Percentiles rank a stretch among this genome's conserved stretches.
Evolutionary conservation across 805 yeast genomes (phyloP).

Genomic region (Grigorovia humatica): DNA sequence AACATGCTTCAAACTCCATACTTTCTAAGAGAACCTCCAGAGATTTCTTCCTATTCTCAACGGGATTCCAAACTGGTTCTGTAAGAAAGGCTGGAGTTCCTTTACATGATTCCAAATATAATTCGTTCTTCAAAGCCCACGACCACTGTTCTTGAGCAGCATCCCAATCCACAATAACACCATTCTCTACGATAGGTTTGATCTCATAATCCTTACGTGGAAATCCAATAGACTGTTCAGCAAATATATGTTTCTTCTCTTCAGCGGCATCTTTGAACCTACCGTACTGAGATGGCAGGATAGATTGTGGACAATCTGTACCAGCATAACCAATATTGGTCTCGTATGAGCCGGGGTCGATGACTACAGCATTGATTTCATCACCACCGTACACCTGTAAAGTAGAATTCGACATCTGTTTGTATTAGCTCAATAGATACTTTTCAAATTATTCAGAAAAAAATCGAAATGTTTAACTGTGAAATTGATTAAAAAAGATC

Average conservation of each 20-base stretch:
- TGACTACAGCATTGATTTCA: constrained; percentile 82
- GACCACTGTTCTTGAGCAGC: constrained; percentile 66
- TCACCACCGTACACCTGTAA: constrained; percentile 51
- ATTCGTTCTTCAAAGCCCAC: constrained; percentile 41
- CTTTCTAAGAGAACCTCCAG: constrained; percentile 64
- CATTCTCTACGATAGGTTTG: constrained; percentile 49
- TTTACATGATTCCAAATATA: constrained; percentile 36
- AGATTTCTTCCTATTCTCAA: constrained; percentile 53
- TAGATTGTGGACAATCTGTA: constrained; percentile 72
- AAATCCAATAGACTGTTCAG: constrained; percentile 36
- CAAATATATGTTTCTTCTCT: constrained; percentile 18
- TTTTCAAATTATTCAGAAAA: background rate
- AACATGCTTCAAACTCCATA: constrained; percentile 69
- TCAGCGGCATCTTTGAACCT: constrained; percentile 11
- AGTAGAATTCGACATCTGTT: constrained; percentile 29
- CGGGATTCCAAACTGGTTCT: constrained; percentile 79
- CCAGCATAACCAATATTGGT: constrained; percentile 91
- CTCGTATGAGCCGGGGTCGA: constrained; percentile 80
- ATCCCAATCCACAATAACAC: constrained; percentile 75
- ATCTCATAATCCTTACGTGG: constrained; percentile 46
- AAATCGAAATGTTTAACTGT: background rate
- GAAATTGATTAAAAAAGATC: no score
- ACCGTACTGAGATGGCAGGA: constrained; percentile 64
- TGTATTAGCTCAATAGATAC: background rate
- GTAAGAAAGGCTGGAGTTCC: constrained; percentile 61